These are phyloP conservation scores for Talaromyces islandicus DNA, from an alignment of 2,329 filamentous ascomycete genomes.

Conservation along the genomic window DNA sequence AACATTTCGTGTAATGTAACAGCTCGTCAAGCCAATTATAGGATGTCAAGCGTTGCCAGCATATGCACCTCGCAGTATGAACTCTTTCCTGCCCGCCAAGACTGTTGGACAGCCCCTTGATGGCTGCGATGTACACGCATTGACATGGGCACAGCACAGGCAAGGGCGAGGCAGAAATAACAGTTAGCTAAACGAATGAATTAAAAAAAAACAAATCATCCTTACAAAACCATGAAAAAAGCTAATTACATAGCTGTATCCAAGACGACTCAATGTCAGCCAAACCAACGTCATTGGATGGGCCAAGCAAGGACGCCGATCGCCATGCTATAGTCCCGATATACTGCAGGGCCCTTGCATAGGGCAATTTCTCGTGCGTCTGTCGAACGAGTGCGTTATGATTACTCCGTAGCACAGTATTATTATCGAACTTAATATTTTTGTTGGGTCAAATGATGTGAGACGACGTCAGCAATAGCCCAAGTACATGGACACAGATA, in stretches of 20 bases:
- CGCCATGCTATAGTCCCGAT: background rate
- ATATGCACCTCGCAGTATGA: background rate
- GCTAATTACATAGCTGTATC: background rate
- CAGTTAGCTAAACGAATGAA: background rate
- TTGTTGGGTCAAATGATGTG: background rate
- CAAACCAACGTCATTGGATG: background rate
- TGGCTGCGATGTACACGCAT: background rate
- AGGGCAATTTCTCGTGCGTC: background rate
- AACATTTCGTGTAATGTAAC: too few relatives aligned
- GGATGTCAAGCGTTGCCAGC: too few relatives aligned
- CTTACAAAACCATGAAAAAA: background rate
- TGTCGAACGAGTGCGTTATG: background rate
- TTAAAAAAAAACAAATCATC: background rate
- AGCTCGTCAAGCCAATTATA: too few relatives aligned
- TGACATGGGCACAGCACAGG: background rate
- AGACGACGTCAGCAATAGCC: too few relatives aligned
- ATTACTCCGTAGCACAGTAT: too few relatives aligned
- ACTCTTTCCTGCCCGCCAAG: background rate
- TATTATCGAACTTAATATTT: background rate
- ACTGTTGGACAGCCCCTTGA: background rate
- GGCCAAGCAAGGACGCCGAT: background rate
- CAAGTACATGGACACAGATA: background rate
- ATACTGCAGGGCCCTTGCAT: background rate
- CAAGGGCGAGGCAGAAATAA: background rate
- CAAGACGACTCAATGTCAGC: too few relatives aligned